phyloP scores from a whole-genome alignment of 1,139 yeast genomes.

The Pichia sp. region DNA sequence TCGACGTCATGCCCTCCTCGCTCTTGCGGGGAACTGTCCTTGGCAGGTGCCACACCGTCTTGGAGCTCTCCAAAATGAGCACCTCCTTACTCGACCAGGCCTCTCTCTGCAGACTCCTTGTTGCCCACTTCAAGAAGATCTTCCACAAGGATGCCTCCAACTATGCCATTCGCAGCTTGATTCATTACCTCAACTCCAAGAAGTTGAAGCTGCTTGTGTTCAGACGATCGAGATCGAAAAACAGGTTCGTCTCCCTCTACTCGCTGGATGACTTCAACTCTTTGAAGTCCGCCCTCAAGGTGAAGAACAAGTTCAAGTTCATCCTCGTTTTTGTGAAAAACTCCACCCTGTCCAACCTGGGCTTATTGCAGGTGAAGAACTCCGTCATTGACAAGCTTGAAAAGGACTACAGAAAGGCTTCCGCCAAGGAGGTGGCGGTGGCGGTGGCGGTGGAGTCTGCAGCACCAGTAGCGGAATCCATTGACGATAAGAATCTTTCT shows the following conservation, averaged over 20 bases:
- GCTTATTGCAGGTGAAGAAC: constrained; percentile 1
- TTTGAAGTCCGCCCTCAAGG: constrained; percentile 1
- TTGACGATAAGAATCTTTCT: too few relatives aligned
- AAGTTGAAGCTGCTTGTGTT: constrained; percentile 9
- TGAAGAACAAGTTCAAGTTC: neutral
- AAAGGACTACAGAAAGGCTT: neutral
- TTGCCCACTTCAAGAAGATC: constrained; percentile 3
- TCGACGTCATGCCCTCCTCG: constrained; percentile 7
- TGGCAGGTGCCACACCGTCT: neutral
- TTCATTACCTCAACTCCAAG: constrained; percentile 12
- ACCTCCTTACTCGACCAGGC: neutral
- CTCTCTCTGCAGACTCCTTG: neutral
- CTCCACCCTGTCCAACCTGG: constrained; percentile 8
- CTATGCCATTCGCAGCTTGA: neutral
- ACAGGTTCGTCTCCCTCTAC: neutral
- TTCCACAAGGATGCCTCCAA: neutral
- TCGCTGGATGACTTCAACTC: neutral
- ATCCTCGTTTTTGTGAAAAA: constrained; percentile 13
- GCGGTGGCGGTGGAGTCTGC: too few relatives aligned
- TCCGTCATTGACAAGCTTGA: neutral
- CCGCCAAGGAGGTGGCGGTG: too few relatives aligned
- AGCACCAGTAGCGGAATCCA: neutral
- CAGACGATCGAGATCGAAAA: constrained; percentile 5
- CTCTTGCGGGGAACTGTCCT: constrained; percentile 10
- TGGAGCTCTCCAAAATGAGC: neutral